Conservation (phyloP, 768 basidiomycete species). For the Podaxis mareebaensis region DNA sequence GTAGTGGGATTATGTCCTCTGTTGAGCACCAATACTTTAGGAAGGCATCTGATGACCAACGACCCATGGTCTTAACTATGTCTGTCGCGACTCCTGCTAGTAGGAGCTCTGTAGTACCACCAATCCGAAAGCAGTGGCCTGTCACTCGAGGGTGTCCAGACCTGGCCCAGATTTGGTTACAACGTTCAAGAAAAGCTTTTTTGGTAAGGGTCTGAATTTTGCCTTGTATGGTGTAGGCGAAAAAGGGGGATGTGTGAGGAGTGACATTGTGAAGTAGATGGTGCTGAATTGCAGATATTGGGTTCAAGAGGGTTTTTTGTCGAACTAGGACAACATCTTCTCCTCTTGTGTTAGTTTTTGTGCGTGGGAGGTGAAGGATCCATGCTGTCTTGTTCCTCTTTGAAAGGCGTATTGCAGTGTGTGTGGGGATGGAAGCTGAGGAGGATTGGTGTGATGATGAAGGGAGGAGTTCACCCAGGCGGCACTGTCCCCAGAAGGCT, state of each 20-base stretch:
- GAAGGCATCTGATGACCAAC: conserved; percentile 35
- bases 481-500: conserved; percentile 36
- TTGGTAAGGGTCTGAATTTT: conserved; percentile 8
- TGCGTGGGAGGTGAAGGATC: conserved; percentile 34
- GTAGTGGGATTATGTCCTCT: conserved; percentile 24
- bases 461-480: conserved; percentile 28
- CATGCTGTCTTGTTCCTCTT: conserved; percentile 6
- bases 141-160: conserved; percentile 8
- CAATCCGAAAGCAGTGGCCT: conserved; percentile 31
- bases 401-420: too few relatives aligned
- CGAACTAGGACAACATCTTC: conserved; percentile 32
- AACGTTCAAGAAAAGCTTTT: conserved; percentile 12
- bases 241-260: conserved; percentile 21
- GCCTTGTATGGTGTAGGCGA: conserved; percentile 5
- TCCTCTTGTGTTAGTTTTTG: conserved; percentile 29
- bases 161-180: conserved; percentile 15
- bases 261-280: conserved; percentile 24
- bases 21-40: conserved; percentile 29
- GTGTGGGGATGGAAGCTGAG: too few relatives aligned
- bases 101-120: conserved; percentile 28
- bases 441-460: conserved; percentile 18
- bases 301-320: conserved; percentile 10
- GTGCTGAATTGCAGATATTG: conserved; percentile 23
- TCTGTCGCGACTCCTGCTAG: conserved; percentile 29
- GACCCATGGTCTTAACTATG: conserved; percentile 31